Evolutionary conservation across 352 stramenopile genomes (phyloP).

Genomic region (Pythium folliculosum): DNA sequence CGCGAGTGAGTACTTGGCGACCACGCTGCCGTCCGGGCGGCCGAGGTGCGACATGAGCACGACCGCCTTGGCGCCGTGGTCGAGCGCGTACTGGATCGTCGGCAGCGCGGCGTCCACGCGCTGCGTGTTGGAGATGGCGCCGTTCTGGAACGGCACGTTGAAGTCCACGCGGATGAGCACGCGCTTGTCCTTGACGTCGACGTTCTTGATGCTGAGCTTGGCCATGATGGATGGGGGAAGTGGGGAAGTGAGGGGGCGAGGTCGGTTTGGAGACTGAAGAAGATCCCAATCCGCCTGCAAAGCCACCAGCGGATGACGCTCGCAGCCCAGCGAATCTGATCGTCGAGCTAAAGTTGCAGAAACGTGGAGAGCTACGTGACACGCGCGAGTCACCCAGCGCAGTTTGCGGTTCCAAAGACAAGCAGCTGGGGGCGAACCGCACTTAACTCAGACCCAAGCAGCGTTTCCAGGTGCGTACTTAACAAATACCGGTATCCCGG

Average conservation of each 20-base stretch:
- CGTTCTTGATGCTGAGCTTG: constrained; percentile 92
- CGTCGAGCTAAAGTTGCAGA: constrained; percentile 25
- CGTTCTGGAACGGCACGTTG: constrained; percentile 98
- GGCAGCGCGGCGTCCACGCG: constrained; percentile 96
- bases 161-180: constrained; percentile 99
- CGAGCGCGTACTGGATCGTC: constrained; percentile 97
- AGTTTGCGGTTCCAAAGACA: constrained; percentile 21
- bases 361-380: constrained; percentile 23
- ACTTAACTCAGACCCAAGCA: constrained; percentile 20
- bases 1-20: constrained; percentile 95
- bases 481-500: constrained; percentile 22
- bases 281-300: background rate
- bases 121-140: constrained; percentile 98
- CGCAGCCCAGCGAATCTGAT: constrained; percentile 17
- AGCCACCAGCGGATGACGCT: background rate
- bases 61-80: constrained; percentile 97
- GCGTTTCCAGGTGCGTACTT: constrained; percentile 6
- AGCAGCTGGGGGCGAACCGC: constrained; percentile 6
- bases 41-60: constrained; percentile 99
- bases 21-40: constrained; percentile 93
- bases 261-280: constrained; percentile 29
- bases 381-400: constrained; percentile 29
- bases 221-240: constrained; percentile 56
- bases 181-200: constrained; percentile 96
- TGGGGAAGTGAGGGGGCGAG: constrained; percentile 1